Percentiles rank a stretch among this genome's conserved stretches.
These are phyloP conservation scores for Opeltia flavorubescens DNA, from an alignment of 495 filamentous ascomycete species.

Conservation along the genomic window DNA sequence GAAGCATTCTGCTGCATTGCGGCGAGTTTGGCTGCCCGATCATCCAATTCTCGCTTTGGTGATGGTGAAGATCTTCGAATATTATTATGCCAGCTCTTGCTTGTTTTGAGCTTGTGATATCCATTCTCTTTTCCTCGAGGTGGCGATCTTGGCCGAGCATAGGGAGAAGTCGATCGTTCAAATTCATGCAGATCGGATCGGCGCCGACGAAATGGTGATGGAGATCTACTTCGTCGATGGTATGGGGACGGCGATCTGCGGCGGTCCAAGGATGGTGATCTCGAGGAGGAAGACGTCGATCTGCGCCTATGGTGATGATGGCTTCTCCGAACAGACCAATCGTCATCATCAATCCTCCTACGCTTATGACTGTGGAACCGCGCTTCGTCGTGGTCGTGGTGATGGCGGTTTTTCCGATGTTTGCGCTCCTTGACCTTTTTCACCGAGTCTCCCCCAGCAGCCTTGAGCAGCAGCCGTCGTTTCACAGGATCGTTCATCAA, in stretches of 20 bases:
- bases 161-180: conserved; percentile 10
- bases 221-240: conserved; percentile 14
- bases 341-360: conserved; percentile 18
- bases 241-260: conserved; percentile 13
- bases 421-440: conserved; percentile 33
- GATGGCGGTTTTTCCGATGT: conserved; percentile 36
- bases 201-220: conserved; percentile 11
- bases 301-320: conserved; percentile 17
- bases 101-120: conserved; percentile 19
- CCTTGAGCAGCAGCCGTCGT: conserved; percentile 51
- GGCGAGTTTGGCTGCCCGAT: conserved; percentile 48
- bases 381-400: conserved; percentile 13
- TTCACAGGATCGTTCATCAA: conserved; percentile 74
- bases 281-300: conserved; percentile 17
- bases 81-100: conserved; percentile 12
- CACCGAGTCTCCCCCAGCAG: conserved; percentile 30
- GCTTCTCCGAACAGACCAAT: conserved; percentile 12
- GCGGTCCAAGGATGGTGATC: conserved; percentile 19
- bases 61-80: conserved; percentile 9
- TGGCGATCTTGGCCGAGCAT: conserved; percentile 9
- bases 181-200: neutral
- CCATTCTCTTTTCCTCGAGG: conserved; percentile 13
- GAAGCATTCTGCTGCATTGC: conserved; percentile 82
- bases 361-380: conserved; percentile 3
- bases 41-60: conserved; percentile 19